Evolutionary conservation across 2,329 filamentous ascomycete genomes (phyloP).

Genomic region (Colletotrichum godetiae): DNA sequence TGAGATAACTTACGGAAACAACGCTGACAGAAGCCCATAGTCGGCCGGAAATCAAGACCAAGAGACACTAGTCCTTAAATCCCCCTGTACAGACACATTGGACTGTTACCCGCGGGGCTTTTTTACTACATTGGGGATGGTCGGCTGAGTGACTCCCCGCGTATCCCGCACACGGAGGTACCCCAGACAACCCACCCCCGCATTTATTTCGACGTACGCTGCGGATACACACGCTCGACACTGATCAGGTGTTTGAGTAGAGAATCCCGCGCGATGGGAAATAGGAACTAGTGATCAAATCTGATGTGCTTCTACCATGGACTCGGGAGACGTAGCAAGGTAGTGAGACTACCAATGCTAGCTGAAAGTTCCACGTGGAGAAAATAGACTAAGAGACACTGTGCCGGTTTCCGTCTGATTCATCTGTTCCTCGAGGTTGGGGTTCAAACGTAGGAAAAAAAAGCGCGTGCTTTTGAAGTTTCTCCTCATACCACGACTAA

Average conservation of each 20-base stretch:
- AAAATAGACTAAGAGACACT: background rate
- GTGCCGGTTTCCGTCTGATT: background rate
- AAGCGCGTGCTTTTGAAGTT: background rate
- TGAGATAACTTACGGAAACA: background rate
- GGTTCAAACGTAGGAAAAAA: background rate
- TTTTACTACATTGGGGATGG: conserved; percentile 10
- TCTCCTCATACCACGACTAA: background rate
- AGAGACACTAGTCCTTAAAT: background rate
- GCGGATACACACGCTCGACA: background rate
- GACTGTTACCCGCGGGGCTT: conserved; percentile 1
- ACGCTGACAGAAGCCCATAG: background rate
- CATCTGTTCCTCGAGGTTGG: background rate
- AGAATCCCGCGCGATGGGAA: background rate
- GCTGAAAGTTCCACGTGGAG: too few relatives aligned
- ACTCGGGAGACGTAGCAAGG: too few relatives aligned
- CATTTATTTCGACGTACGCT: conserved; percentile 1
- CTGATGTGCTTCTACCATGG: too few relatives aligned
- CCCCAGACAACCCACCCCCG: conserved; percentile 30
- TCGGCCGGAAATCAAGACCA: background rate
- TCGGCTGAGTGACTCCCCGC: background rate
- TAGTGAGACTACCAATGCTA: too few relatives aligned
- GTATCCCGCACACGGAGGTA: conserved; percentile 1
- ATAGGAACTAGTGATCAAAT: background rate
- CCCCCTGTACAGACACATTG: too few relatives aligned
- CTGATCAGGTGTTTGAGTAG: background rate